phyloP scores from a whole-genome alignment of 2,329 filamentous ascomycete genomes.

The Aspergillus persii region DNA sequence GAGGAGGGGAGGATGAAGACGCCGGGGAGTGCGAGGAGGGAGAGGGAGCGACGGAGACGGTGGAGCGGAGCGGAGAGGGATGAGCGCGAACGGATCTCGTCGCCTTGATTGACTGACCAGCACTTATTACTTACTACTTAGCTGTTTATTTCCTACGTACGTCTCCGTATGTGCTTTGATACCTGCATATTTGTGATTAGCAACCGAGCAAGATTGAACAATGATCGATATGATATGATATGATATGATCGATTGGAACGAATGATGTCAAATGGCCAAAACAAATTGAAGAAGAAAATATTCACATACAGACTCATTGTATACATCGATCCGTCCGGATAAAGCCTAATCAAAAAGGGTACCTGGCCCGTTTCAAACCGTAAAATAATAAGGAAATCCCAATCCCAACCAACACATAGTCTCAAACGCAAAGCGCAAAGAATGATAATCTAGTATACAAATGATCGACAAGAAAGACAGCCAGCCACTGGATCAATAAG shows the following conservation, averaged over 20 bases:
- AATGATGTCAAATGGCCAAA: not conserved
- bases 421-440: not conserved
- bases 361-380: slow-evolving; percentile 2
- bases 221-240: not conserved
- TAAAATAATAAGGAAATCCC: not conserved
- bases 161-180: not conserved
- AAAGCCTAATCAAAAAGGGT: not conserved
- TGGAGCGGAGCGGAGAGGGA: slow-evolving; percentile 20
- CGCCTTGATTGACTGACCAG: slow-evolving; percentile 1
- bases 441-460: slow-evolving; percentile 9
- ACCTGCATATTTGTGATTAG: not conserved
- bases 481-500: not conserved
- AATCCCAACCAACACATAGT: not conserved
- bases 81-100: slow-evolving; percentile 6
- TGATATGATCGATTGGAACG: not conserved
- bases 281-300: not conserved
- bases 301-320: slow-evolving; percentile 5
- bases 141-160: too few species aligned
- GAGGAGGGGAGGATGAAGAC: not conserved
- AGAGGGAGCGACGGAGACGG: slow-evolving; percentile 21
- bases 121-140: too few species aligned
- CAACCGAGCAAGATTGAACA: not conserved
- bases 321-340: not conserved
- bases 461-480: not conserved
- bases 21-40: slow-evolving; percentile 12